Evolutionary conservation across 306 rosid species (phyloP), one percentile per base, ranked within the genome.

Genomic region (Ziziphus jujuba): DNA sequence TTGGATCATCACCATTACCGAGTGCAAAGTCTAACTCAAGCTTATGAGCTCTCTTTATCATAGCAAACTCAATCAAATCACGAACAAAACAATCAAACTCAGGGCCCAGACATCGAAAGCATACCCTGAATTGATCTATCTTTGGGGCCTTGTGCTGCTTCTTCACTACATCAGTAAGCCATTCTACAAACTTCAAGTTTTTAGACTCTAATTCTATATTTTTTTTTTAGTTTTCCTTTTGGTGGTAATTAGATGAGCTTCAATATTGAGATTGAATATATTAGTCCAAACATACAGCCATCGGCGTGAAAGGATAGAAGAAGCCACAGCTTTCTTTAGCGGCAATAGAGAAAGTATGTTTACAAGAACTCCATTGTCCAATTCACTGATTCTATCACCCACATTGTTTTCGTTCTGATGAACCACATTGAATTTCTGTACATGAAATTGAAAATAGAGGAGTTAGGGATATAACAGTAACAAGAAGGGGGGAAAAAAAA

Each of bases 21-120:
- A n/a, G n/a, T n/a, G 50, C 19, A 13, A 53, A 66, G 52, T 66
- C 61, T 45, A 66, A 66, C 38, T 66, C 71, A 22, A 66, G 71
- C 38, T 52, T 21, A 5, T 66, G 38, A 20, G 53, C 71, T 52
- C 71, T 60, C 38, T 66, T 66, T 35, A 5, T 36, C 71, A 66
- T 52, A 20, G 71, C 51, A 52, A 66, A 53, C 9, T 14, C 23
- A 22, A 66, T 38, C 71, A 60, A 66, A 15, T 7, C 15, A 53
- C 53, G 51, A 36, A 53, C 22, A 0, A 50, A 52, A 20, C 35
- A 34, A 19, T 59, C 35, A 66, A 51, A 66, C n/a, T 3, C 23
- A 23, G 16, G 17, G 16, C 53, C 61, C n/a, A 66, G 35, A 66
- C 53, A 60, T n/a, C n/a, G n/a, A 6, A 52, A 66, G 53, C 61